phyloP scores from a whole-genome alignment of 2,329 filamentous ascomycete species.

The Fusarium xylarioides region DNA sequence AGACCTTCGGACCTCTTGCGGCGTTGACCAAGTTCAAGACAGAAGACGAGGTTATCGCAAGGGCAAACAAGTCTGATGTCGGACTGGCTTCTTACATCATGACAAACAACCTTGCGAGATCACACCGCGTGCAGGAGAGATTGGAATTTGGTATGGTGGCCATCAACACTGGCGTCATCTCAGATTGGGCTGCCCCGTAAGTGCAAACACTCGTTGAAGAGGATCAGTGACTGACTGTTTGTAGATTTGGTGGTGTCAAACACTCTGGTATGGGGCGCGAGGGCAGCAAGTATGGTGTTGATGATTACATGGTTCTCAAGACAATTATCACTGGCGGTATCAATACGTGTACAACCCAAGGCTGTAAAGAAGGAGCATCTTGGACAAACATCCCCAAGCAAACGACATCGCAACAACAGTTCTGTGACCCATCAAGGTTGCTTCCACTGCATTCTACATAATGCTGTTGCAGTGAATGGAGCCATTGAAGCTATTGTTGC shows the following conservation, averaged over 20 bases:
- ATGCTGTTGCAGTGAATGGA: neutral
- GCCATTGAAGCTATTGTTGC: neutral
- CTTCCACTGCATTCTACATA: neutral
- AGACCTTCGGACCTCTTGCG: constrained; percentile 72
- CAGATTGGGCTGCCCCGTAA: constrained; percentile 42
- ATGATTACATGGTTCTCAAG: constrained; percentile 67
- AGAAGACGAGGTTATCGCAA: constrained; percentile 69
- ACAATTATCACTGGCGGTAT: constrained; percentile 56
- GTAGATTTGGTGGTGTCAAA: constrained; percentile 68
- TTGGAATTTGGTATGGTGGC: constrained; percentile 77
- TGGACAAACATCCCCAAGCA: neutral
- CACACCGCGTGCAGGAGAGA: constrained; percentile 72
- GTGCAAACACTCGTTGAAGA: neutral
- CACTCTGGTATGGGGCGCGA: constrained; percentile 69
- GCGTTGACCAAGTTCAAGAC: constrained; percentile 72
- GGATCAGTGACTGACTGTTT: constrained; percentile 1
- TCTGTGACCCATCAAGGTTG: neutral
- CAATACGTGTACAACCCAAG: constrained; percentile 8
- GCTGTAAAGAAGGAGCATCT: neutral
- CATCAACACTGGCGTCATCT: constrained; percentile 63
- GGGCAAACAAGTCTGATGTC: constrained; percentile 69
- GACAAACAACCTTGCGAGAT: constrained; percentile 72
- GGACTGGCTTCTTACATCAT: constrained; percentile 74
- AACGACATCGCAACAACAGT: neutral
- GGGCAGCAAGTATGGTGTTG: constrained; percentile 67